Conservation (phyloP, 163 green algal genomes). For the Chlorella variabilis region DNA sequence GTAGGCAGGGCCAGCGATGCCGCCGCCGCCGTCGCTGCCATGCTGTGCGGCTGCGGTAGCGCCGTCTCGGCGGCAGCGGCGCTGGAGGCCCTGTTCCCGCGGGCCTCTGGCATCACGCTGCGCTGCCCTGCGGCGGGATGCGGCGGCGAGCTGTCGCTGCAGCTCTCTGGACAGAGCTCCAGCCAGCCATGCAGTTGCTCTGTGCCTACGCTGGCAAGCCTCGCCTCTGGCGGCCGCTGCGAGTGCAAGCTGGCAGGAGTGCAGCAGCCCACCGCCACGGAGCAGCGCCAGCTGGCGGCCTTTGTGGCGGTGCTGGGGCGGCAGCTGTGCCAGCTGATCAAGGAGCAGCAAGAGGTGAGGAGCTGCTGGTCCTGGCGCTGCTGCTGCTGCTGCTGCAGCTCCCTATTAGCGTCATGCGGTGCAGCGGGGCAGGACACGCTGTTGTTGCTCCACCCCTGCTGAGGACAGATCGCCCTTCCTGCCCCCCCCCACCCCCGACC, state of each 20-base stretch:
- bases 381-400: too few relatives aligned
- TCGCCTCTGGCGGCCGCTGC: neutral
- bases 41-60: neutral
- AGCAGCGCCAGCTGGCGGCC: neutral
- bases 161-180: neutral
- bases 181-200: neutral
- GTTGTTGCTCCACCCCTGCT: too few relatives aligned
- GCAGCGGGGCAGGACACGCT: too few relatives aligned
- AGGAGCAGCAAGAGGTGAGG: constrained; percentile 12
- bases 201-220: neutral
- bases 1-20: too few relatives aligned
- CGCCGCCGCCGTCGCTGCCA: neutral
- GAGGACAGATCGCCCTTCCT: too few relatives aligned
- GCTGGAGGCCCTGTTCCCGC: neutral
- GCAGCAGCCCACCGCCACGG: neutral
- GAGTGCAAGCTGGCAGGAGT: neutral
- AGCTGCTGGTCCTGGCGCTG: too few relatives aligned
- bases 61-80: neutral
- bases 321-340: neutral
- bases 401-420: too few relatives aligned
- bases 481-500: too few relatives aligned
- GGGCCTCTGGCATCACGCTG: neutral
- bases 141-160: neutral
- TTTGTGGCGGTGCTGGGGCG: neutral
- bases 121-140: neutral